Evolutionary conservation across 1,284 basidiomycete species (phyloP).

Genomic region (Pseudozyma thailandica): DNA sequence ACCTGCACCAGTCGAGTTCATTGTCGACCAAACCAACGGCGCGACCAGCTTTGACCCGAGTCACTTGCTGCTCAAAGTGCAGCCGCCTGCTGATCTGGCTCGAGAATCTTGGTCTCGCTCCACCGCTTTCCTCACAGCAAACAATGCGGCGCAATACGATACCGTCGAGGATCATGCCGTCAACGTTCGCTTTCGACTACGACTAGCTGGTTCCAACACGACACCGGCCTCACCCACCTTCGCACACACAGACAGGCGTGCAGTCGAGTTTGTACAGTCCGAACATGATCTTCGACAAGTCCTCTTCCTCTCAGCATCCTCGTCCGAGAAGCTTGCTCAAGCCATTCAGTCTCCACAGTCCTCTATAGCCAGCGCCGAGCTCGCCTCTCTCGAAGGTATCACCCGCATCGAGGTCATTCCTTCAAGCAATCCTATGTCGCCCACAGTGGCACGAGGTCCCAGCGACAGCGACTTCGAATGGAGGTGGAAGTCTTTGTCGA

Average conservation of each 20-base stretch:
- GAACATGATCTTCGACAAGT: slow-evolving; percentile 14
- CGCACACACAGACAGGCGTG: not conserved
- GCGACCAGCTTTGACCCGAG: slow-evolving; percentile 22
- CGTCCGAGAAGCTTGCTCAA: slow-evolving; percentile 14
- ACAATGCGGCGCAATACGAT: slow-evolving; percentile 13
- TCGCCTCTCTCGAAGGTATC: slow-evolving; percentile 47
- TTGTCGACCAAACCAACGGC: slow-evolving; percentile 4
- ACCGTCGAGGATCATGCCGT: slow-evolving; percentile 22
- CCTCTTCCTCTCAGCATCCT: slow-evolving; percentile 44
- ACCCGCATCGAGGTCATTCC: slow-evolving; percentile 31
- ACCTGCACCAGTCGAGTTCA: slow-evolving; percentile 24
- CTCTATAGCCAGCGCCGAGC: slow-evolving; percentile 19
- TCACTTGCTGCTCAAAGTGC: slow-evolving; percentile 34
- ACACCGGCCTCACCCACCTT: slow-evolving; percentile 16
- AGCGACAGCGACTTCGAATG: slow-evolving; percentile 52
- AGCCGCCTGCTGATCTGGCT: slow-evolving; percentile 34
- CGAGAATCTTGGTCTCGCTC: slow-evolving; percentile 20
- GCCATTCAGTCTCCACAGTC: slow-evolving; percentile 27
- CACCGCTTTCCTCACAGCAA: slow-evolving; percentile 15
- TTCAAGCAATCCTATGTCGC: not conserved
- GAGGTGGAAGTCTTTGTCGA: slow-evolving; percentile 35
- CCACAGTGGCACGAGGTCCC: slow-evolving; percentile 22
- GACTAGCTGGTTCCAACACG: slow-evolving; percentile 19
- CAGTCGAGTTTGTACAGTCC: not conserved
- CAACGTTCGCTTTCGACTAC: slow-evolving; percentile 29